A percentile compares a stretch with the other conserved stretches of the same genome.
phyloP scores from a whole-genome alignment of 331 rosid genomes.

The Acacia pycnantha region DNA sequence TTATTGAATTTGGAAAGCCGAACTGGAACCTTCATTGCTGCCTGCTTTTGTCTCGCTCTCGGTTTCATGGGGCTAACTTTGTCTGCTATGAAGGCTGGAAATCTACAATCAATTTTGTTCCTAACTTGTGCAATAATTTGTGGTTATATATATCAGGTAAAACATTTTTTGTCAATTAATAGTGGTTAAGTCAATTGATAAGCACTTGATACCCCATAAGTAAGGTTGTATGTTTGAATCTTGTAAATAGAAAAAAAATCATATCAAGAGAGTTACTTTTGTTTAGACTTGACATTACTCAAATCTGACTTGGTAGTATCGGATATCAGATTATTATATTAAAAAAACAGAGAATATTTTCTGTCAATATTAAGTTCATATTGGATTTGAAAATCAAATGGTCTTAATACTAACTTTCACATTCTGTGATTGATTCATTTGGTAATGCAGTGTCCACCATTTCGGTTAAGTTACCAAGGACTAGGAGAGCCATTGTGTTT shows the following conservation, averaged over 20 bases:
- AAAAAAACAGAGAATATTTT: not conserved
- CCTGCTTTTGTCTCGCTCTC: constrained; percentile 62
- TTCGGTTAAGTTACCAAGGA: constrained; percentile 84
- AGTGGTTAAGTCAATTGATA: not conserved
- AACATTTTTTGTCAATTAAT: not conserved
- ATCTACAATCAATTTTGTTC: constrained; percentile 53
- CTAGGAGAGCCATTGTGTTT: constrained; percentile 93
- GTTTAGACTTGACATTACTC: not conserved
- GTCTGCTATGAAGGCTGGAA: constrained; percentile 65
- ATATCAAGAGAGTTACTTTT: not conserved
- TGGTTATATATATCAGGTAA: constrained; percentile 86
- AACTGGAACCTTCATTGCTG: constrained; percentile 64
- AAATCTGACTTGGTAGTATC: not conserved
- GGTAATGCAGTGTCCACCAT: constrained; percentile 78
- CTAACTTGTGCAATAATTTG: constrained; percentile 65
- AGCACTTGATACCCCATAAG: not conserved
- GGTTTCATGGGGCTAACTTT: constrained; percentile 73
- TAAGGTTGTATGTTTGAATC: not conserved
- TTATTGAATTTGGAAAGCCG: constrained; percentile 57
- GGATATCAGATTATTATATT: not conserved
- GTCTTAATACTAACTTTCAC: constrained; percentile 20
- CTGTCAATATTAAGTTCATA: constrained; percentile 15
- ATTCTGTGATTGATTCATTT: not conserved
- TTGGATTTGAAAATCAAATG: constrained; percentile 4
- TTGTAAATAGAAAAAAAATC: not conserved